phyloP scores from a whole-genome alignment of 352 stramenopile genomes.

The Pythium myriotylum region DNA sequence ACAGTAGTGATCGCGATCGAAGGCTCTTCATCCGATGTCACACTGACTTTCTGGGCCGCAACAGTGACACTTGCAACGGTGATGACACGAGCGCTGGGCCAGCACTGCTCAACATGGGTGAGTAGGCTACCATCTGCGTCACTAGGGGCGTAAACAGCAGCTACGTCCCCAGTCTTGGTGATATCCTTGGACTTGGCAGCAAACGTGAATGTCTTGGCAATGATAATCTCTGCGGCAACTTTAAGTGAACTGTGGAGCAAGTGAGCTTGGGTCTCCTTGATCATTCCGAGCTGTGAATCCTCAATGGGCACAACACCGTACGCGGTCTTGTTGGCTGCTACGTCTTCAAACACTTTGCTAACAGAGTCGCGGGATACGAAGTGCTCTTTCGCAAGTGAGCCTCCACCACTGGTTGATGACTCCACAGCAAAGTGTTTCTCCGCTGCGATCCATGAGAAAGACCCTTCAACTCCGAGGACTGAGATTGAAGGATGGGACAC shows the following conservation, averaged over 20 bases:
- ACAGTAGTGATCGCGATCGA: slow-evolving; percentile 62
- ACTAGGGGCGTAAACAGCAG: slow-evolving; percentile 57
- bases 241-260: slow-evolving; percentile 75
- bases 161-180: slow-evolving; percentile 51
- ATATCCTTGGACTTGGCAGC: slow-evolving; percentile 51
- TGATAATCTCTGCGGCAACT: slow-evolving; percentile 73
- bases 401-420: neutral
- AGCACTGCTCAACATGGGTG: slow-evolving; percentile 67
- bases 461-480: slow-evolving; percentile 65
- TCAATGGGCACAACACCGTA: slow-evolving; percentile 89
- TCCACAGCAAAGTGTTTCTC: slow-evolving; percentile 70
- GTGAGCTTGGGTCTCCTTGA: slow-evolving; percentile 85
- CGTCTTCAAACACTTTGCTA: slow-evolving; percentile 77
- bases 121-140: slow-evolving; percentile 59
- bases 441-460: slow-evolving; percentile 76
- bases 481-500: slow-evolving; percentile 79
- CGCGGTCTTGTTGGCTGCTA: slow-evolving; percentile 78
- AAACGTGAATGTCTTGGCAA: slow-evolving; percentile 74
- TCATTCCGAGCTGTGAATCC: slow-evolving; percentile 81
- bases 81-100: slow-evolving; percentile 72
- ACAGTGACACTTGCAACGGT: slow-evolving; percentile 67
- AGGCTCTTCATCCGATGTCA: slow-evolving; percentile 29
- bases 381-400: slow-evolving; percentile 40
- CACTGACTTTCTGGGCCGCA: slow-evolving; percentile 40
- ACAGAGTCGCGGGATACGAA: slow-evolving; percentile 64